phyloP scores from a whole-genome alignment of 352 stramenopile species.

The Pythium monospermum region DNA sequence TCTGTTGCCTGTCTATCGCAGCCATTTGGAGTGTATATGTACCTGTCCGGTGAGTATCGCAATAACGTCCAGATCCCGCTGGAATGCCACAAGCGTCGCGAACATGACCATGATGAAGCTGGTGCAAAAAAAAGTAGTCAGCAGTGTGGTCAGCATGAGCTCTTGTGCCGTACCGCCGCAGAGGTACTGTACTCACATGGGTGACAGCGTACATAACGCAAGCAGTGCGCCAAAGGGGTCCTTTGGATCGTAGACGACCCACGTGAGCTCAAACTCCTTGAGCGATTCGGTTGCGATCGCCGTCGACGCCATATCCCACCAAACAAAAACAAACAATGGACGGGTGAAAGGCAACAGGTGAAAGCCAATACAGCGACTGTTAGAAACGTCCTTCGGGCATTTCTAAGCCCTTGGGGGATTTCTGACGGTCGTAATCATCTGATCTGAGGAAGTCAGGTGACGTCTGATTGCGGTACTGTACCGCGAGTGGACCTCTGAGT shows the following conservation, averaged over 20 bases:
- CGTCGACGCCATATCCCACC: constrained; percentile 6
- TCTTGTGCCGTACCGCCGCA: no score
- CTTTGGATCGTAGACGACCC: constrained; percentile 74
- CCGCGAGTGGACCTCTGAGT: no score
- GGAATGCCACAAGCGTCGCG: constrained; percentile 65
- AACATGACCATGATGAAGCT: constrained; percentile 87
- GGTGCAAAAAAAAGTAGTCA: constrained; percentile 2
- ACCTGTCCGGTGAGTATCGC: constrained; percentile 71
- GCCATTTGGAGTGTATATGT: no score
- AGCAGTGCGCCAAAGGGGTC: constrained; percentile 62
- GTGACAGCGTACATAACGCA: constrained; percentile 71
- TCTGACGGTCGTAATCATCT: no score
- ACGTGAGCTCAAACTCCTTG: constrained; percentile 78
- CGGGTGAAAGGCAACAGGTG: no score
- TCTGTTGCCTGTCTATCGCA: no score
- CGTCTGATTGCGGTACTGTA: no score
- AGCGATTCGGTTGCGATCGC: constrained; percentile 22
- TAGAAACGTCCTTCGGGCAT: no score
- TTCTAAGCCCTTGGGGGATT: no score
- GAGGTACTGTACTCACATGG: constrained; percentile 69
- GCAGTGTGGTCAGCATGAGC: not conserved
- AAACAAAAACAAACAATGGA: no score
- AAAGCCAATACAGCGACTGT: no score
- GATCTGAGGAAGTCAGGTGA: no score
- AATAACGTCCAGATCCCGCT: constrained; percentile 75